phyloP scores from a whole-genome alignment of 495 filamentous ascomycete species.

The Cetradonia linearis region DNA sequence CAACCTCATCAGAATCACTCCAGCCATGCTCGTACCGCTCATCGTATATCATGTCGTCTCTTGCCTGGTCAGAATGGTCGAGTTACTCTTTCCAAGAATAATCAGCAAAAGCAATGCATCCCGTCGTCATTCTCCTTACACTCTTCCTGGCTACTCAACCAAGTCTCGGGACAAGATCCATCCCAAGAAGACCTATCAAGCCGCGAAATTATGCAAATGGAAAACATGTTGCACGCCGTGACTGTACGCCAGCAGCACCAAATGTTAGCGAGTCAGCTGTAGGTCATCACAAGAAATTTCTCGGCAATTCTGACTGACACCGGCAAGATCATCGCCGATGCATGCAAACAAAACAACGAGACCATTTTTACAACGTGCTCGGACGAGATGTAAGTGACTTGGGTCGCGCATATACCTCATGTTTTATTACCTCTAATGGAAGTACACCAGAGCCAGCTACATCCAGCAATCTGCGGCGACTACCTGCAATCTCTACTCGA shows the following conservation, averaged over 20 bases:
- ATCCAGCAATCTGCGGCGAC: slow-evolving; percentile 12
- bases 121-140: slow-evolving; percentile 1
- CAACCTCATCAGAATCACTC: neutral
- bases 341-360: slow-evolving; percentile 18
- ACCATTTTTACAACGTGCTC: slow-evolving; percentile 16
- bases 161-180: neutral
- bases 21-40: neutral
- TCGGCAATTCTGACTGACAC: neutral
- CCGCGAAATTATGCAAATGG: neutral
- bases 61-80: neutral
- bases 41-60: neutral
- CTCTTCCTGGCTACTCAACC: neutral
- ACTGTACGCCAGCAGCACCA: slow-evolving; percentile 16
- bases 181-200: neutral
- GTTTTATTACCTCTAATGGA: neutral
- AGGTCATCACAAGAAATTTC: neutral
- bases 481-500: slow-evolving; percentile 13
- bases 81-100: neutral
- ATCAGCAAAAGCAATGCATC: slow-evolving; percentile 1
- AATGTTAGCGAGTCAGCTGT: slow-evolving; percentile 16
- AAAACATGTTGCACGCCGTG: neutral
- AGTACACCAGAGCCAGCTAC: neutral
- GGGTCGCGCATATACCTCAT: neutral
- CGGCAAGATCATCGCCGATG: slow-evolving; percentile 15
- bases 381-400: slow-evolving; percentile 11